Base-by-base conservation (phyloP, 176 grass and related monocot species). In the Ensete ventricosum region DNA sequence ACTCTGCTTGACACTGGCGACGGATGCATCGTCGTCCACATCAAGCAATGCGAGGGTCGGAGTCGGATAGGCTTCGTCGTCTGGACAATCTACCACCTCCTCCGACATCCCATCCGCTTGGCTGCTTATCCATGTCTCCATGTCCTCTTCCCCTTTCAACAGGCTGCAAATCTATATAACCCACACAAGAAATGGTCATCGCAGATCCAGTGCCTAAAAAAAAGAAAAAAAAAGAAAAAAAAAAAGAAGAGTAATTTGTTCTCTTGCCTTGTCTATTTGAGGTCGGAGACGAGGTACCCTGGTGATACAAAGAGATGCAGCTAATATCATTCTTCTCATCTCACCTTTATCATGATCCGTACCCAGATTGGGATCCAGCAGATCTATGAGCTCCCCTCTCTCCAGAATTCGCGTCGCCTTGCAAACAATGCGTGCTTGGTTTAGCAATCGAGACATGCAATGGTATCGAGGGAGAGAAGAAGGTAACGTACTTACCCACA, bases 341-440 rank as follows among this genome's bases (percentile, higher is more conserved):
- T 89, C 84, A 12, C 27, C 60, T 52, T 95, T 87, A 64, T 92
- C 76, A 58, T 89, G 84, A 74, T 84, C 86, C 59, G 82, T 72
- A 23, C 86, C 79, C 4, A 99, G 96, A 59, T 77, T 82, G 14
- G 88, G 79, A 84, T 99, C 91, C 79, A 95, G 77, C 52, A 91
- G 73, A 19, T 86, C 84, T 1, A 78, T 69, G 21, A 99, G 58
- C 81, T 55, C 23, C 49, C 91, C 96, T 79, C 82, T 79, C 80
- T 78, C 80, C 8, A 99, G 81, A 65, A 88, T 87, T 75, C 88
- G 91, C 8, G 69, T 83, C 50, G 88, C 91, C 96, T 99, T 99
- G 77, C 23, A 63, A 34, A 13, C 34, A 43, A 6, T 43, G 34
- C 34, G 34, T 43, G 34, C 34, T 43, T 43, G 34, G 34, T 43